Evolutionary conservation across 768 basidiomycete genomes (phyloP), one percentile per base, ranked within the genome.

Genomic region (Russula sp.): DNA sequence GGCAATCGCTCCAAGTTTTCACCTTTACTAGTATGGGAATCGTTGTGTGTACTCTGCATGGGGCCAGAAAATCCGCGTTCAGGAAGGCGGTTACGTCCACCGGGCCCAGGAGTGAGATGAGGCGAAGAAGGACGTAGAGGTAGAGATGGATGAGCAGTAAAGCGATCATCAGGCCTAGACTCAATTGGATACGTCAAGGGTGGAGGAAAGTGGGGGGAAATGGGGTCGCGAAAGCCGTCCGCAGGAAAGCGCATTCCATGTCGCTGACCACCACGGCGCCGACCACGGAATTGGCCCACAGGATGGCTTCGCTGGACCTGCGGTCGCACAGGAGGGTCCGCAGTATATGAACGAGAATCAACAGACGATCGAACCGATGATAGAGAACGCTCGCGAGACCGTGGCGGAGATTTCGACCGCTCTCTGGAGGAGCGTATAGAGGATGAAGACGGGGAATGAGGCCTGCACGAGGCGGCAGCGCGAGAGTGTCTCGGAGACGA

Each of bases 351-450:
- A 32, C 79, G 77, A 57, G 85, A 85, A n/a, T 79, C 80, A 66
- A 80, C 80, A 49, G 82, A 83, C 14, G 84, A 85, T 53, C 80
- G 80, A 64, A 84, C 84, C 42, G 75, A 73, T 45, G 81, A 81
- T 67, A 80, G 76, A 51, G 63, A 64, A 56, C 32, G 63, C 45
- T 60, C 63, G 22, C 34, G 63, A 56, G 63, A 64, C 3, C 53
- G 58, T 11, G 58, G 63, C 40, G 54, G 58, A 55, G 79, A 78
- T 69, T 74, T 74, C 55, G 71, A 63, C 53, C 72, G 76, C 66
- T 76, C 74, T 57, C 69, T 70, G 51, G 70, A 69, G 47, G 68
- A 71, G 48, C 74, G 74, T 49, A 66, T 69, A 61, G 70, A 71
- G 20, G 73, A 57, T 40, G 75, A 73, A 51, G 73, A 71, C 11